Evolutionary conservation across 345 rosid species (phyloP), one percentile per base, ranked within the genome.

Genomic region (Murraya paniculata): DNA sequence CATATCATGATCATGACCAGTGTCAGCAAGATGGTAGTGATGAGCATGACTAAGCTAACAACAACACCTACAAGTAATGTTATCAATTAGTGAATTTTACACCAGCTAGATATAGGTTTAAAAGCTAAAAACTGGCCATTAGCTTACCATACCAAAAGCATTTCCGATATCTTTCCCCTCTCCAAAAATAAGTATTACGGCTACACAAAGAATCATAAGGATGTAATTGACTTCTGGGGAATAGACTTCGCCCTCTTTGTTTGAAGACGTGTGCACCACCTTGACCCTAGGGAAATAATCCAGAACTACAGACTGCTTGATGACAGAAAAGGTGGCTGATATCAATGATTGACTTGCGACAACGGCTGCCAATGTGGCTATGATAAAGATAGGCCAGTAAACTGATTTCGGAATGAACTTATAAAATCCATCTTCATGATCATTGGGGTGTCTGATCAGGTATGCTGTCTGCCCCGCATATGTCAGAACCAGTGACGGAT

Each of bases 391-490:
- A 24, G 97, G 98, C 98, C 98, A 94, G 82, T 94, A 94, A 31
- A 93, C 68, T 75, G 81, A 10, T 74, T 57, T 75, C 18, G 95
- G 98, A 78, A 95, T 88, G 61, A 93, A 93, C 83, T 91, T 94
- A 79, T 93, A 95, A 79, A 95, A 95, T 31, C 95, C 97, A 83
- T 93, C 93, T 6, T 81, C 81, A 2, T 85, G 90, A 81, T 90
- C 89, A 25, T 86, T 67, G 21, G 93, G 97, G 70, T 91, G 72
- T 70, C 75, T 90, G 84, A 91, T 91, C 73, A 95, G 86, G 79
- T 93, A 95, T 0, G 97, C 95, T 55, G 97, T 92, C 86, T 93
- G 98, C 64, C 98, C 98, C 4, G 94, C 94, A 79, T 91, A 95
- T 55, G 98, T 93, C 75, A 95, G 83, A 72, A 95, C 85, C 70